Conservation (phyloP, 148 eudicot genomes). For the Gaultheria prostrata region DNA sequence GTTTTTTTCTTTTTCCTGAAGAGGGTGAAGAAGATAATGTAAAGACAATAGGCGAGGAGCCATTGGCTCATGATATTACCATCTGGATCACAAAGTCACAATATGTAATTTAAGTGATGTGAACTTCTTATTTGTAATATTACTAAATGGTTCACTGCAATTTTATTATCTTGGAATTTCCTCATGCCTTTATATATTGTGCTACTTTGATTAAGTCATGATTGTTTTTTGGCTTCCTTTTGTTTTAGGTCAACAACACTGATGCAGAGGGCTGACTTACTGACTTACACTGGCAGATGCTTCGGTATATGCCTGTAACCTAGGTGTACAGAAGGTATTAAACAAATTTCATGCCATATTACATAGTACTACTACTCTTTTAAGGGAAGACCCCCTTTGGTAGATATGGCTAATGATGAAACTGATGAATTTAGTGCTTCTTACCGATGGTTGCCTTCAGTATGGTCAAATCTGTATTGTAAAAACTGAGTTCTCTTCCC, state of each 20-base stretch:
- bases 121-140: neutral
- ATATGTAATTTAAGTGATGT: neutral
- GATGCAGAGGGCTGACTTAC: conserved; percentile 97
- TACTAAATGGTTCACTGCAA: neutral
- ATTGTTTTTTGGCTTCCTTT: neutral
- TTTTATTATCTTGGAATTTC: neutral
- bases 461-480: neutral
- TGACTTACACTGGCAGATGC: conserved; percentile 91
- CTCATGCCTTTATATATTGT: neutral
- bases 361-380: neutral
- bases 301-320: conserved; percentile 93
- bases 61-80: neutral
- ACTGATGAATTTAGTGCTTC: neutral
- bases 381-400: neutral
- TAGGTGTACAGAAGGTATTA: conserved; percentile 91
- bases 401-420: neutral
- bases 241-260: conserved; percentile 85
- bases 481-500: neutral
- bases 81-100: neutral
- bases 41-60: neutral
- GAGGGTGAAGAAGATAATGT: conserved; percentile 5
- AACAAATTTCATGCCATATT: neutral
- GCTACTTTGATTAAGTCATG: neutral
- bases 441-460: neutral
- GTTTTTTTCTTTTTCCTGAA: neutral